Percentiles rank a stretch among this genome's conserved stretches.
Conservation (phyloP, 2,329 filamentous ascomycete species). For the Leptosphaerulina australis region DNA sequence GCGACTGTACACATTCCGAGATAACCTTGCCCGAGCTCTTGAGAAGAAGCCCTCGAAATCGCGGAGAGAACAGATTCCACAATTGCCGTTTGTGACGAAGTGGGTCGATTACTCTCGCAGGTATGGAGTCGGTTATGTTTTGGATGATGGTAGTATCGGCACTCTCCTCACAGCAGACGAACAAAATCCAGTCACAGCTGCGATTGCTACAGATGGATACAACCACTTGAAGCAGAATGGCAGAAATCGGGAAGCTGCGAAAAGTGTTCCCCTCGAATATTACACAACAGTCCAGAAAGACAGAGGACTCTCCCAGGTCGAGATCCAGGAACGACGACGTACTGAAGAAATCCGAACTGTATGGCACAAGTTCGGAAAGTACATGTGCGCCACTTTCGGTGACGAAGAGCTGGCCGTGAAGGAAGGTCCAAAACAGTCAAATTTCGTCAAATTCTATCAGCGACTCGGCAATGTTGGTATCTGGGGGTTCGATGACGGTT, state of each 20-base stretch:
- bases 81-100: constrained; percentile 67
- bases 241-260: constrained; percentile 56
- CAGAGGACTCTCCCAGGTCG: constrained; percentile 66
- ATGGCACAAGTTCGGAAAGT: constrained; percentile 73
- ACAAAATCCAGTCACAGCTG: constrained; percentile 67
- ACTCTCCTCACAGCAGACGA: constrained; percentile 62
- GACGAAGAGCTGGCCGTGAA: constrained; percentile 56
- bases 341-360: constrained; percentile 63
- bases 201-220: constrained; percentile 74
- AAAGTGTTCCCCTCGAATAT: constrained; percentile 65
- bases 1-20: constrained; percentile 52
- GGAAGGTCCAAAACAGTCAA: constrained; percentile 51
- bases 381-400: constrained; percentile 61
- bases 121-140: constrained; percentile 81
- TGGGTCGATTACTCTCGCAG: constrained; percentile 92
- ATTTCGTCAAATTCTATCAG: constrained; percentile 80
- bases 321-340: constrained; percentile 64
- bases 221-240: constrained; percentile 72
- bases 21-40: constrained; percentile 55
- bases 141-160: constrained; percentile 81
- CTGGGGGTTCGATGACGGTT: constrained; percentile 81
- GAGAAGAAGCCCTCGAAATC: constrained; percentile 45
- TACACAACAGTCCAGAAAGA: constrained; percentile 71
- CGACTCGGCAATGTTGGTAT: constrained; percentile 79
- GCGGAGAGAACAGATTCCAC: constrained; percentile 58